Conservation (phyloP, 1,139 yeast genomes). For the Kurtzmaniella quercitrusa region DNA sequence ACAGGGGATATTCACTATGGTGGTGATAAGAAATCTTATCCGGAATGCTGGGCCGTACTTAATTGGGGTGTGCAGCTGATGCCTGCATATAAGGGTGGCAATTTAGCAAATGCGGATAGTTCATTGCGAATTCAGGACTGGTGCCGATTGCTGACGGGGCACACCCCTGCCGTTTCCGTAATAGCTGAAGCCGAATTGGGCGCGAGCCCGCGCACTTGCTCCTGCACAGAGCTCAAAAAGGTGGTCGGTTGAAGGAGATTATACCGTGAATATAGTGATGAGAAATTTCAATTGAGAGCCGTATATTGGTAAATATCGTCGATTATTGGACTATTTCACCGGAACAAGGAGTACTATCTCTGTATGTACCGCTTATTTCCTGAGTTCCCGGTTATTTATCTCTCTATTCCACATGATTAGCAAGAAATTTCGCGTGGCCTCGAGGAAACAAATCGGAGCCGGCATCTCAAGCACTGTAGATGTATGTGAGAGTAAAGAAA, state of each 20-base stretch:
- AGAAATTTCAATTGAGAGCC: too few species aligned
- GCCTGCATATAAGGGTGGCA: conserved; percentile 12
- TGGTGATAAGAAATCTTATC: background rate
- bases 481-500: conserved; percentile 19
- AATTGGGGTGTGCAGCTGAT: background rate
- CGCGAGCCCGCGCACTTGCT: too few species aligned
- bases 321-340: too few species aligned
- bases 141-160: background rate
- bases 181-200: too few species aligned
- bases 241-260: too few species aligned
- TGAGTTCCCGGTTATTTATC: background rate
- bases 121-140: background rate
- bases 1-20: background rate
- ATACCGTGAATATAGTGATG: too few species aligned
- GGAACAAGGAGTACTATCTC: too few species aligned
- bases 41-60: background rate
- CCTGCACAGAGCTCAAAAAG: too few species aligned
- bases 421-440: background rate
- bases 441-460: conserved; percentile 18
- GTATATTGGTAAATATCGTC: too few species aligned
- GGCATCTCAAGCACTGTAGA: conserved; percentile 45
- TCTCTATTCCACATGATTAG: background rate
- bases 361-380: background rate
- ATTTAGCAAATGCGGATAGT: conserved; percentile 1
- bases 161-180: background rate